These are phyloP conservation scores for Melanomma pulvis-pyrius DNA, from an alignment of 495 filamentous ascomycete genomes.

Conservation along the genomic window DNA sequence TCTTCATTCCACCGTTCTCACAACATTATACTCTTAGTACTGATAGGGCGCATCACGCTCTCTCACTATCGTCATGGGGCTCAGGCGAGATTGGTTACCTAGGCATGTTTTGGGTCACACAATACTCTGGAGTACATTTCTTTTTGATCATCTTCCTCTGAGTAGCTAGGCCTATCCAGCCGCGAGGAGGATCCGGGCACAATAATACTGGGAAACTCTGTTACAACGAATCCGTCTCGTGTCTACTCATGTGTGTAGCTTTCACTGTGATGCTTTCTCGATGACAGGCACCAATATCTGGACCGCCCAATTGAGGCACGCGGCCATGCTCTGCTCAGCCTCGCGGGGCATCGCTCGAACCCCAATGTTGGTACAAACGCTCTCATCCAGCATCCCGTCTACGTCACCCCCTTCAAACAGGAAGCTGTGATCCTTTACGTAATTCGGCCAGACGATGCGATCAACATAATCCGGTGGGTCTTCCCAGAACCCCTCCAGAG, in stretches of 20 bases:
- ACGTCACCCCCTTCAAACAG: constrained; percentile 70
- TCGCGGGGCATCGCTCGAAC: constrained; percentile 48
- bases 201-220: background rate
- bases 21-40: constrained; percentile 1
- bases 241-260: background rate
- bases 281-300: constrained; percentile 17
- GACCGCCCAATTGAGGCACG: constrained; percentile 42
- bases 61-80: background rate
- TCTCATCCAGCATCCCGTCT: constrained; percentile 54
- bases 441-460: constrained; percentile 92
- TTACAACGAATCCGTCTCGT: background rate
- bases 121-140: background rate
- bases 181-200: background rate
- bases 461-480: constrained; percentile 96
- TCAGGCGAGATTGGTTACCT: background rate
- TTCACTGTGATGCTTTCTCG: background rate
- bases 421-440: constrained; percentile 75
- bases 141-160: background rate
- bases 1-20: background rate
- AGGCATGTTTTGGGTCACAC: background rate
- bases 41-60: background rate
- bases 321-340: constrained; percentile 38
- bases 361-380: constrained; percentile 48
- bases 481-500: constrained; percentile 83
- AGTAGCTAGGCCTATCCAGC: background rate